Base-by-base conservation (phyloP, 140 eudicot genomes). In the Stevia rebaudiana region DNA sequence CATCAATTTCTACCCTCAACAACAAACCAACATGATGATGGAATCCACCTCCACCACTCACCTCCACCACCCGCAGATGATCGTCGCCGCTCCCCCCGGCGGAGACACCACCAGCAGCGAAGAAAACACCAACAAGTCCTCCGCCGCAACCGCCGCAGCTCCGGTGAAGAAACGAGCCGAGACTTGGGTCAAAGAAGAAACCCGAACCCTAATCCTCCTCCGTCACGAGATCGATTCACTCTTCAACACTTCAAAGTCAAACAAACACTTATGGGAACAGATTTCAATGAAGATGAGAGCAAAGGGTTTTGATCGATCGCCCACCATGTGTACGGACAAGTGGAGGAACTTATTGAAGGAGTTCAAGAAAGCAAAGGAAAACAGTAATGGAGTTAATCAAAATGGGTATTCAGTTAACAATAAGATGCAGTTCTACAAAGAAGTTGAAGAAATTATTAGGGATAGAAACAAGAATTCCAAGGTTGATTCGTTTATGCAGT, bases 311-410 rank as follows among this genome's bases (percentile, higher is more conserved):
- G 97, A 90, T 77, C 69, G 97, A 36, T 87, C 95, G 0, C 95
- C 97, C 6, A 86, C 97, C 13, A 90, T 90, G 97, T 90, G 97
- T 55, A 90, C 97, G 8, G 97, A 90, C 25, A 90, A 90, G 78
- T 90, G 97, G 97, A 84, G 97, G 82, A 90, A 90, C 63, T 68
- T 90, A 69, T 40, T 90, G 58, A 90, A 90, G 77, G 97, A 90
- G 81, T 87, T 84, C 62, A 90, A 90, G 79, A 90, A 90, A 72
- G 86, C 80, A 0, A 90, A 84, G 44, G 91, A 89, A 72, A 76
- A 69, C 8, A 65, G 61, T 17, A 83, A 70, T 44, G 67, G 71
- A 3, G 67, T 69, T 43, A 70, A 62, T 21, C 70, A 56, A 4
- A 75, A 67, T 77, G 89, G 84, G 57, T 65, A 35, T 65, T 68